Percentiles rank a stretch among this genome's conserved stretches.
Evolutionary conservation across 306 rosid species (phyloP).

Genomic region (Carpinus fangiana): DNA sequence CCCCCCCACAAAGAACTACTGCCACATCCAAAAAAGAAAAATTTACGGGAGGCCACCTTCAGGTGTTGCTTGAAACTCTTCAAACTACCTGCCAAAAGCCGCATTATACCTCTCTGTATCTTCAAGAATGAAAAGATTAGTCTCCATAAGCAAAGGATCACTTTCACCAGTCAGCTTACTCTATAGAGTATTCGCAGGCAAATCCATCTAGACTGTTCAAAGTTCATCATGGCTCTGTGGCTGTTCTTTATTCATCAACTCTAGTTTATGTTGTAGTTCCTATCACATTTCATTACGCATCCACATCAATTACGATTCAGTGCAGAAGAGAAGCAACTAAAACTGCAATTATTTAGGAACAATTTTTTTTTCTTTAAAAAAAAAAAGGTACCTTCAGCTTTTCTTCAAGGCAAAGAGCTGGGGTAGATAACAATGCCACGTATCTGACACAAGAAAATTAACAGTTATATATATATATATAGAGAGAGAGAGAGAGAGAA

Average conservation of each 20-base stretch:
- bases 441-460: slow-evolving; percentile 59
- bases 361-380: not conserved
- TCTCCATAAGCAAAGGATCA: slow-evolving; percentile 19
- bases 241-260: slow-evolving; percentile 61
- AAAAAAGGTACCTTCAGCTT: slow-evolving; percentile 65
- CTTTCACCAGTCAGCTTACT: slow-evolving; percentile 32
- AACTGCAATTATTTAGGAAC: not conserved
- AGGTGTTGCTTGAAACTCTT: slow-evolving; percentile 24
- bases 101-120: slow-evolving; percentile 22
- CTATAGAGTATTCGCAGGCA: not conserved
- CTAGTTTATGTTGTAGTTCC: slow-evolving; percentile 86
- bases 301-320: slow-evolving; percentile 23
- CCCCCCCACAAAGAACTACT: not conserved
- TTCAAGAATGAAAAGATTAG: not conserved
- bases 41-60: slow-evolving; percentile 11
- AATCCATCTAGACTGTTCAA: slow-evolving; percentile 33
- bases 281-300: slow-evolving; percentile 31
- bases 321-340: not conserved
- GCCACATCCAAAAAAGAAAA: not conserved
- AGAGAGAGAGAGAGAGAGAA: slow-evolving; percentile 9
- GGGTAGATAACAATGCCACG: slow-evolving; percentile 79
- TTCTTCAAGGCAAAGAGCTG: slow-evolving; percentile 76
- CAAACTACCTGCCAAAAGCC: slow-evolving; percentile 35
- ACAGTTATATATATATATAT: slow-evolving; percentile 23
- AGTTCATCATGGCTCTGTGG: slow-evolving; percentile 78